Conservation (phyloP, 2,329 filamentous ascomycete species). For the Albifimbria verrucaria region DNA sequence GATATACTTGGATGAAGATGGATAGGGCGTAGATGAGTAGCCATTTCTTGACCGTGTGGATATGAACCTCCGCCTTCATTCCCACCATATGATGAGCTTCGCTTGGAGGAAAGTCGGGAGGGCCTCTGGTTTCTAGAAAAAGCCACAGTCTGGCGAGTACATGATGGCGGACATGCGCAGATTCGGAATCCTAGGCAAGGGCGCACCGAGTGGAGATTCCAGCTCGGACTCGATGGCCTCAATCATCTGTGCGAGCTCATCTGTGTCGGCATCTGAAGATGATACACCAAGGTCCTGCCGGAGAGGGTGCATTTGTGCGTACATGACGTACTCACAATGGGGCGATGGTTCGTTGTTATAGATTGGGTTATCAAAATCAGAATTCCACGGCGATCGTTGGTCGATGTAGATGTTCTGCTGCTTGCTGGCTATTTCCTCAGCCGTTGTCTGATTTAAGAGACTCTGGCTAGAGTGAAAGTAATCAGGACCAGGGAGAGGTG, state of each 20-base stretch:
- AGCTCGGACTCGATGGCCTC: constrained; percentile 60
- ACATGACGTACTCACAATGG: constrained; percentile 87
- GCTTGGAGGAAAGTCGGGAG: constrained; percentile 48
- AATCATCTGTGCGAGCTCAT: constrained; percentile 38
- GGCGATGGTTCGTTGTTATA: constrained; percentile 59
- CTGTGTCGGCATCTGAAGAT: constrained; percentile 23
- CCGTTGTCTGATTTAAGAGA: constrained; percentile 71
- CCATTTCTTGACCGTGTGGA: constrained; percentile 56
- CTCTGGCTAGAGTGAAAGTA: constrained; percentile 57
- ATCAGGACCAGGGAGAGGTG: constrained; percentile 66
- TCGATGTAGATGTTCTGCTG: constrained; percentile 52
- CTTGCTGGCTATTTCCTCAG: constrained; percentile 63
- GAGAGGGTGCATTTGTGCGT: constrained; percentile 70
- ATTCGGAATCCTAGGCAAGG: constrained; percentile 50
- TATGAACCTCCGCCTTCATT: constrained; percentile 58
- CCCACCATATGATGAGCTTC: constrained; percentile 56
- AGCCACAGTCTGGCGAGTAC: constrained; percentile 67
- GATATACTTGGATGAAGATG: constrained; percentile 58
- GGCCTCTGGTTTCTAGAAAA: constrained; percentile 63
- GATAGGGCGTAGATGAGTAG: constrained; percentile 53
- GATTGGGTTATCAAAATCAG: constrained; percentile 58
- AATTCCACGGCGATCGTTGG: constrained; percentile 72
- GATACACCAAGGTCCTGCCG: constrained; percentile 28
- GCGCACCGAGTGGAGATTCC: constrained; percentile 57
- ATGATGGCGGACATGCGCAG: constrained; percentile 61